phyloP scores from a whole-genome alignment of 805 yeast genomes.

The Debaryomyces maramus region DNA sequence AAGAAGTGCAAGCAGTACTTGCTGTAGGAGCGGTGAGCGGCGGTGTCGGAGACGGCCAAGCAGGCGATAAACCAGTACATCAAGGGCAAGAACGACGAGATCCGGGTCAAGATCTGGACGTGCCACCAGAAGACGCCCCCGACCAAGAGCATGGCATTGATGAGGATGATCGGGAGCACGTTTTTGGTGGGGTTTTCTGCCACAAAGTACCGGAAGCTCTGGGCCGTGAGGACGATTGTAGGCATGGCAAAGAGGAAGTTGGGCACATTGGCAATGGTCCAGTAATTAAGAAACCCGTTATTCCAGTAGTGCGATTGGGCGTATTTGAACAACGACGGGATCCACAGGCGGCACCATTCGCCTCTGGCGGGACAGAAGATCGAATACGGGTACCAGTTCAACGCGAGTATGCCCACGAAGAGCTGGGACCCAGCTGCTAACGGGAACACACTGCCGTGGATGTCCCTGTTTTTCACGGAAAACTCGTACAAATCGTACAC shows the following conservation, averaged over 20 bases:
- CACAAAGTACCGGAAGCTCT: constrained; percentile 38
- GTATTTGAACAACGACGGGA: constrained; percentile 65
- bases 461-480: constrained; percentile 11
- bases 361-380: constrained; percentile 69
- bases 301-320: constrained; percentile 87
- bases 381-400: constrained; percentile 55
- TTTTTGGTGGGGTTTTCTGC: constrained; percentile 33
- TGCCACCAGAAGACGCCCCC: constrained; percentile 68
- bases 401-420: constrained; percentile 43
- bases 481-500: constrained; percentile 51
- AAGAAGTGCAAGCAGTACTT: constrained; percentile 43
- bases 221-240: constrained; percentile 47
- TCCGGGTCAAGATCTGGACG: constrained; percentile 81
- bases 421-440: constrained; percentile 59
- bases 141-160: constrained; percentile 45
- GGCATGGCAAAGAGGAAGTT: constrained; percentile 80
- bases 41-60: constrained; percentile 5
- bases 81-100: constrained; percentile 74
- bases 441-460: constrained; percentile 25
- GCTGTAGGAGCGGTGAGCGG: constrained; percentile 10
- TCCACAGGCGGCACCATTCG: constrained; percentile 66
- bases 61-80: constrained; percentile 70
- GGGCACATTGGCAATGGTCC: constrained; percentile 80
- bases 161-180: constrained; percentile 38
- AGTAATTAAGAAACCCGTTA: constrained; percentile 76